A percentile compares a stretch with the other conserved stretches of the same genome.
These are phyloP conservation scores for Litchi chinensis DNA, from an alignment of 345 rosid species.

Conservation along the genomic window DNA sequence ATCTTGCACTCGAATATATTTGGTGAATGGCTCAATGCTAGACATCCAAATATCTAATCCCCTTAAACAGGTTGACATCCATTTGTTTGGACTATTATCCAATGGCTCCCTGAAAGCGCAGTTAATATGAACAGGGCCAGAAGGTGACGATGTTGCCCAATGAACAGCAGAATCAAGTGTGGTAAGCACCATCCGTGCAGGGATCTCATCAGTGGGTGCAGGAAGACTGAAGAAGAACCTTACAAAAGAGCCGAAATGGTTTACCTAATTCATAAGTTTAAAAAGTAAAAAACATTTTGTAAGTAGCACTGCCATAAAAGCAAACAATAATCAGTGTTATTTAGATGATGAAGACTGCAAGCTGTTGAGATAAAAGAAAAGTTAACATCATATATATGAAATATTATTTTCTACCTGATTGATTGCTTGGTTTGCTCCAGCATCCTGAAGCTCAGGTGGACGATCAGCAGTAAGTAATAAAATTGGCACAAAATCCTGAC, in stretches of 20 bases:
- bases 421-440: slow-evolving; percentile 94
- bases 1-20: slow-evolving; percentile 57
- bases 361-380: neutral
- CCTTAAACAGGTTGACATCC: slow-evolving; percentile 73
- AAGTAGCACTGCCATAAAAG: slow-evolving; percentile 18
- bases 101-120: slow-evolving; percentile 93
- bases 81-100: slow-evolving; percentile 54
- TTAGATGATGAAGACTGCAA: neutral
- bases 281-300: slow-evolving; percentile 2
- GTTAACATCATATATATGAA: slow-evolving; percentile 1
- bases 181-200: slow-evolving; percentile 87
- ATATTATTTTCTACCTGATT: slow-evolving; percentile 63
- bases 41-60: slow-evolving; percentile 84
- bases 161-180: slow-evolving; percentile 87
- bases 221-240: slow-evolving; percentile 93
- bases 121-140: slow-evolving; percentile 95
- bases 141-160: slow-evolving; percentile 66
- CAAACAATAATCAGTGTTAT: neutral
- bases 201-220: slow-evolving; percentile 69
- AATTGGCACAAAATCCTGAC: slow-evolving; percentile 91
- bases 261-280: slow-evolving; percentile 53
- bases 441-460: slow-evolving; percentile 90
- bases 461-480: slow-evolving; percentile 93
- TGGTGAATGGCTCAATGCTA: slow-evolving; percentile 73
- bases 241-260: slow-evolving; percentile 89